phyloP scores from a whole-genome alignment of 2,329 filamentous ascomycete genomes.

The Sclerotinia spermophila region DNA sequence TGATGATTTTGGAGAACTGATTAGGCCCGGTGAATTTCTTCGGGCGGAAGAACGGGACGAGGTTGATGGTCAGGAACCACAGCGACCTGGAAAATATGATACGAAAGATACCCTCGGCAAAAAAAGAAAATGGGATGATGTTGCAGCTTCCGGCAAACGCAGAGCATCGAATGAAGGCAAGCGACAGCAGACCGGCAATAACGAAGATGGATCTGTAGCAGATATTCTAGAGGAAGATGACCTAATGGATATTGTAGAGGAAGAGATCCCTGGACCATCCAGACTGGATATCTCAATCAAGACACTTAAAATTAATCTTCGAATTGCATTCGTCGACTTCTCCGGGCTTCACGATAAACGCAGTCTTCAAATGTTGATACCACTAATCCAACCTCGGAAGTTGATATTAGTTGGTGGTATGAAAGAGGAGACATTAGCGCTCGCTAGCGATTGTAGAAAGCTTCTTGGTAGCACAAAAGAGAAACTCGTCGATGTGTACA shows the following conservation, averaged over 20 bases:
- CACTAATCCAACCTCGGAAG: conserved; percentile 89
- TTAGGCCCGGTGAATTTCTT: conserved; percentile 89
- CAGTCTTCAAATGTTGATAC: conserved; percentile 90
- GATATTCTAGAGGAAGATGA: conserved; percentile 52
- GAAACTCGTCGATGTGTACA: conserved; percentile 68
- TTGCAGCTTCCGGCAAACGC: conserved; percentile 44
- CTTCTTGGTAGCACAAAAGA: conserved; percentile 50
- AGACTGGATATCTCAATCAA: conserved; percentile 67
- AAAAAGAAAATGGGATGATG: conserved; percentile 91
- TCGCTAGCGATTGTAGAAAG: conserved; percentile 77
- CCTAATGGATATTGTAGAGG: conserved; percentile 53
- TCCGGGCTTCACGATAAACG: conserved; percentile 89
- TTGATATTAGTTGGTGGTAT: conserved; percentile 86
- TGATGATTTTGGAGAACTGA: conserved; percentile 92
- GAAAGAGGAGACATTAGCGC: conserved; percentile 69
- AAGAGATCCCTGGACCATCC: conserved; percentile 61
- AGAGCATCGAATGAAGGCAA: conserved; percentile 49
- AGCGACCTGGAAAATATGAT: conserved; percentile 47
- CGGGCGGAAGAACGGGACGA: conserved; percentile 87
- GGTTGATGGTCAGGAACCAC: conserved; percentile 61
- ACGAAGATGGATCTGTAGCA: conserved; percentile 38
- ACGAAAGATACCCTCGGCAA: conserved; percentile 69
- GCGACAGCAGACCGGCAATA: conserved; percentile 49
- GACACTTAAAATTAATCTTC: conserved; percentile 64
- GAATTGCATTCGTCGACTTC: conserved; percentile 87